Conservation (phyloP, 331 rosid genomes). For the Spiraea crenata region DNA sequence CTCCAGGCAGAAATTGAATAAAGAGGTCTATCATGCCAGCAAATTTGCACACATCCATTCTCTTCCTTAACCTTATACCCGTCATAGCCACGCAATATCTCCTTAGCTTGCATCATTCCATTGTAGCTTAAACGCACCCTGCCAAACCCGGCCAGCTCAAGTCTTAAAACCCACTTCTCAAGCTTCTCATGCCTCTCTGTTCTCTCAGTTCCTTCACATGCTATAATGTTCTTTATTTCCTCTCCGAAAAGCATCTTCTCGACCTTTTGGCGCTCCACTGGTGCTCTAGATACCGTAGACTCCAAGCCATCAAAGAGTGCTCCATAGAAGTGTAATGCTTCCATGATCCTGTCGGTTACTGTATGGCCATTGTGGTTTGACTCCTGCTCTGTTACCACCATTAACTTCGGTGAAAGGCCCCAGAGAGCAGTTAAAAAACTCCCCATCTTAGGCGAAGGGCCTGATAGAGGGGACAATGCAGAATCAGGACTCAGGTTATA, state of each 20-base stretch:
- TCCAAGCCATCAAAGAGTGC: constrained; percentile 82
- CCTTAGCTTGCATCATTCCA: constrained; percentile 52
- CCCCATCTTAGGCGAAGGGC: constrained; percentile 74
- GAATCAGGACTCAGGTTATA: constrained; percentile 55
- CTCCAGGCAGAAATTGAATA: constrained; percentile 78
- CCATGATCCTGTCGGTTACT: constrained; percentile 60
- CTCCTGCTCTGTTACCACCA: constrained; percentile 84
- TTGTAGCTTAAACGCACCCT: constrained; percentile 52
- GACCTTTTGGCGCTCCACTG: constrained; percentile 56
- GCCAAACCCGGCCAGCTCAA: constrained; percentile 63
- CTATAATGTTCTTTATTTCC: constrained; percentile 75
- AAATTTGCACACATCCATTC: constrained; percentile 47
- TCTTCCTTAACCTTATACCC: constrained; percentile 56
- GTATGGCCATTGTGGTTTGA: constrained; percentile 66
- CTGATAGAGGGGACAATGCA: constrained; percentile 57
- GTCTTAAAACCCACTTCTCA: constrained; percentile 63
- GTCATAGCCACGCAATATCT: constrained; percentile 45
- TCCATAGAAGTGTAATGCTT: constrained; percentile 60
- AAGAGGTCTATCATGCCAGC: constrained; percentile 66
- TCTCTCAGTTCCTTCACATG: constrained; percentile 81
- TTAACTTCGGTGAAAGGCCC: constrained; percentile 59
- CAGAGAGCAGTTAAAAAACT: constrained; percentile 50
- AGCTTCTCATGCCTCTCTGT: constrained; percentile 75
- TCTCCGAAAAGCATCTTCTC: constrained; percentile 83
- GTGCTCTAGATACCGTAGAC: constrained; percentile 51